These are phyloP conservation scores for Barnettozyma sucrosica DNA, from an alignment of 805 yeast species.

Conservation along the genomic window DNA sequence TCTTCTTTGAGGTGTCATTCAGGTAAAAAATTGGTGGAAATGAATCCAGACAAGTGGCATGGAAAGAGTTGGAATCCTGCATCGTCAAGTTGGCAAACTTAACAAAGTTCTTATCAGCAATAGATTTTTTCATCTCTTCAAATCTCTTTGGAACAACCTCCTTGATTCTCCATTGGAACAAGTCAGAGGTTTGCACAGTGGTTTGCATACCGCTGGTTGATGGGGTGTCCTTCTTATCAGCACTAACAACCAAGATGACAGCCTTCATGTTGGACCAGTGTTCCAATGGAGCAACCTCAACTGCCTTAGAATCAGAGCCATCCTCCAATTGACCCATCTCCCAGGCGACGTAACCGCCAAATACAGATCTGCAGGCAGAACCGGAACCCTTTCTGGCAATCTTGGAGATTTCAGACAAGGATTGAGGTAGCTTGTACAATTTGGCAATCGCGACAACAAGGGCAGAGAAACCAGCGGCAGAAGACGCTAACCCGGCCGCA, in stretches of 20 bases:
- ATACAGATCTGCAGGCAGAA: constrained; percentile 93
- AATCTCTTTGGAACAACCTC: constrained; percentile 86
- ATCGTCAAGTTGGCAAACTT: constrained; percentile 86
- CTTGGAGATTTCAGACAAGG: constrained; percentile 77
- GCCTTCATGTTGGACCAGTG: constrained; percentile 96
- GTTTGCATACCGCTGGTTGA: constrained; percentile 95
- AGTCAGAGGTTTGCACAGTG: constrained; percentile 83
- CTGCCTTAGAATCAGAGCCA: constrained; percentile 94
- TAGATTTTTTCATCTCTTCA: constrained; percentile 73
- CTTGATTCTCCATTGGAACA: constrained; percentile 73
- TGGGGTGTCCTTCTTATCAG: constrained; percentile 89
- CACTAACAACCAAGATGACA: constrained; percentile 86
- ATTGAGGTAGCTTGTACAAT: constrained; percentile 79
- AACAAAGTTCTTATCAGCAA: constrained; percentile 66
- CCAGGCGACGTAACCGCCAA: constrained; percentile 99
- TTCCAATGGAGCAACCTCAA: constrained; percentile 73
- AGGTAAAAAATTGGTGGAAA: constrained; percentile 92
- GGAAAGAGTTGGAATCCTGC: constrained; percentile 96
- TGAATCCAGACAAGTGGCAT: constrained; percentile 95
- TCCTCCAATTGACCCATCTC: constrained; percentile 78
- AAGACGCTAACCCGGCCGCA: constrained; percentile 96
- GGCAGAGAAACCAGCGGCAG: constrained; percentile 99
- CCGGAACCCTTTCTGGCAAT: constrained; percentile 99
- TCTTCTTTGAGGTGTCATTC: constrained; percentile 82
- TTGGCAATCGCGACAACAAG: constrained; percentile 83